Evolutionary conservation across 1,139 yeast species (phyloP).

Genomic region (Suhomyces choctaworum): DNA sequence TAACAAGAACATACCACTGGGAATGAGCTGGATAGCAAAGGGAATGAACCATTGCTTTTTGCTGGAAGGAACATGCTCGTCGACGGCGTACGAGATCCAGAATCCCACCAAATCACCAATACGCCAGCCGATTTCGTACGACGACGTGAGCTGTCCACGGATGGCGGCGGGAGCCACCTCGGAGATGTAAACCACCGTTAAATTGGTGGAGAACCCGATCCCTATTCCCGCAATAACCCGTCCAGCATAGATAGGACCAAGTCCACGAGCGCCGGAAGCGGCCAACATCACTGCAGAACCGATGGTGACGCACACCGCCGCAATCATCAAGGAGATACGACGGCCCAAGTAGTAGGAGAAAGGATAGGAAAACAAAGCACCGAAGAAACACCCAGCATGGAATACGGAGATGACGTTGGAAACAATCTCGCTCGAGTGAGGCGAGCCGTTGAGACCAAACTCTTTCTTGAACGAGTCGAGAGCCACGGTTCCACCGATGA

Average conservation of each 20-base stretch:
- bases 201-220: constrained; percentile 43
- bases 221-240: constrained; percentile 43
- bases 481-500: constrained; percentile 46
- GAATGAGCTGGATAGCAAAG: constrained; percentile 45
- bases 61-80: constrained; percentile 29
- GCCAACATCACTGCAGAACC: constrained; percentile 47
- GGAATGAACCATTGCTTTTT: constrained; percentile 46
- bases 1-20: constrained; percentile 39
- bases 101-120: constrained; percentile 45
- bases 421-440: constrained; percentile 26
- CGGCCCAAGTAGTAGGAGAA: constrained; percentile 43
- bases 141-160: constrained; percentile 40
- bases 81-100: constrained; percentile 46
- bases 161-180: constrained; percentile 45
- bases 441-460: constrained; percentile 32
- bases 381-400: constrained; percentile 51
- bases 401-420: constrained; percentile 45
- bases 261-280: constrained; percentile 28
- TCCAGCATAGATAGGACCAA: constrained; percentile 46
- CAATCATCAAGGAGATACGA: constrained; percentile 31
- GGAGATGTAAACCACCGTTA: constrained; percentile 43
- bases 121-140: constrained; percentile 48
- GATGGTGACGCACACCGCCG: constrained; percentile 37
- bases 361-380: constrained; percentile 45
- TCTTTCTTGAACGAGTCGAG: constrained; percentile 36